Percentiles rank a stretch among this genome's conserved stretches.
These are phyloP conservation scores for Phialophora macrospora DNA, from an alignment of 2,329 filamentous ascomycete genomes.

Conservation along the genomic window DNA sequence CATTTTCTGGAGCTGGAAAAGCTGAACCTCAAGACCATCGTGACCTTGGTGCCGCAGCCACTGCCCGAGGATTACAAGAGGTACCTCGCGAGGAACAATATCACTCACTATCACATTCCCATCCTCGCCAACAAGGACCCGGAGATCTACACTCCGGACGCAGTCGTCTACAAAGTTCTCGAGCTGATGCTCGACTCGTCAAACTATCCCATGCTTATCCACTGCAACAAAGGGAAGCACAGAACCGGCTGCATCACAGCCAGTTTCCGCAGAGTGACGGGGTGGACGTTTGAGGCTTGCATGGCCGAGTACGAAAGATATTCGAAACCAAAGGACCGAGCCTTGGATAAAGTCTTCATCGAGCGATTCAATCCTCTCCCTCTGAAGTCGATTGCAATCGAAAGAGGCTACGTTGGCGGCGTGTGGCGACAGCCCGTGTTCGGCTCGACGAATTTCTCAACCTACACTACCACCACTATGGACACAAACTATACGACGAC, in stretches of 20 bases:
- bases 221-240: conserved; percentile 95
- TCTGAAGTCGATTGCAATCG: conserved; percentile 37
- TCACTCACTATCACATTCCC: conserved; percentile 74
- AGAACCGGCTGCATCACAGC: conserved; percentile 89
- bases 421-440: conserved; percentile 34
- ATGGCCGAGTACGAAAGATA: conserved; percentile 75
- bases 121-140: conserved; percentile 87
- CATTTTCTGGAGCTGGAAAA: conserved; percentile 72
- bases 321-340: conserved; percentile 56
- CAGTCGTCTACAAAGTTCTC: conserved; percentile 73
- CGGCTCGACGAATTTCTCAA: conserved; percentile 33
- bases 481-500: conserved; percentile 30
- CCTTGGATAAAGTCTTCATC: conserved; percentile 41
- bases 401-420: conserved; percentile 39
- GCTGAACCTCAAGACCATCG: conserved; percentile 75
- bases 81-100: conserved; percentile 70
- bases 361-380: conserved; percentile 34
- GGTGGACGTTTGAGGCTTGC: conserved; percentile 67
- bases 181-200: conserved; percentile 70
- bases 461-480: conserved; percentile 39
- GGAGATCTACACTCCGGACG: conserved; percentile 65
- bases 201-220: conserved; percentile 81
- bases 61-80: conserved; percentile 54
- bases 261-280: conserved; percentile 73
- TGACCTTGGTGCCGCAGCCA: conserved; percentile 59